phyloP scores from a whole-genome alignment of 2,329 filamentous ascomycete genomes.

The Apiospora aurea region DNA sequence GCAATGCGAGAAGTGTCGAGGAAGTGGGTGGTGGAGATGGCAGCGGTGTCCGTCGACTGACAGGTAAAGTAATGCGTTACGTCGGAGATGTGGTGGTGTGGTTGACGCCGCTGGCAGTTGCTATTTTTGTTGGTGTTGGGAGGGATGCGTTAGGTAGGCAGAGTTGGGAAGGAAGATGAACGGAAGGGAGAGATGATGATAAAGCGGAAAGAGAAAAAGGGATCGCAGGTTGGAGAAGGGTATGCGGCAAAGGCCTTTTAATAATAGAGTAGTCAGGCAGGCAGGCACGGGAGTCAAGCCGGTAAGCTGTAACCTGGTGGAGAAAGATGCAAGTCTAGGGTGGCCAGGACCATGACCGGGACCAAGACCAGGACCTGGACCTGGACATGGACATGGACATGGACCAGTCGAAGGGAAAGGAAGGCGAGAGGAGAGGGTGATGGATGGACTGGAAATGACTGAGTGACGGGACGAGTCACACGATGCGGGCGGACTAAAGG shows the following conservation, averaged over 20 bases:
- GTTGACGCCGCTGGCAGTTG: not conserved
- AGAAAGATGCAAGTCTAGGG: conserved; percentile 23
- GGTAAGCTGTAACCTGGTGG: conserved; percentile 26
- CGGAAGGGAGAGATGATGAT: conserved; percentile 7
- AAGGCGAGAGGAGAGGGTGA: conserved; percentile 19
- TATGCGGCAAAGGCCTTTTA: conserved; percentile 12
- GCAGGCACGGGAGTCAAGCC: conserved; percentile 23
- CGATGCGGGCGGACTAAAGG: conserved; percentile 22
- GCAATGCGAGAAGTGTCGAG: not conserved
- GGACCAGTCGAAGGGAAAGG: conserved; percentile 16
- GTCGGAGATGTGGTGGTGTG: conserved; percentile 5
- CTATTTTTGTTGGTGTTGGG: not conserved
- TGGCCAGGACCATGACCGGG: conserved; percentile 23
- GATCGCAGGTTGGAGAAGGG: not conserved
- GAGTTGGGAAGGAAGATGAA: conserved; percentile 20
- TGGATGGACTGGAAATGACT: conserved; percentile 16
- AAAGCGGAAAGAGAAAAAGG: conserved; percentile 8
- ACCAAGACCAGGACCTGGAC: not conserved
- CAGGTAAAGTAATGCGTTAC: not conserved
- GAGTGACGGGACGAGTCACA: conserved; percentile 25
- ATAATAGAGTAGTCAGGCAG: conserved; percentile 16
- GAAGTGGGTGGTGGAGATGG: not conserved
- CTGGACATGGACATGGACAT: not conserved
- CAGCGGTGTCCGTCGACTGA: not conserved
- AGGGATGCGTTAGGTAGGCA: not conserved